Evolutionary conservation across 345 rosid genomes (phyloP), one percentile per base, ranked within the genome.

Genomic region (Eucalyptus sp.): DNA sequence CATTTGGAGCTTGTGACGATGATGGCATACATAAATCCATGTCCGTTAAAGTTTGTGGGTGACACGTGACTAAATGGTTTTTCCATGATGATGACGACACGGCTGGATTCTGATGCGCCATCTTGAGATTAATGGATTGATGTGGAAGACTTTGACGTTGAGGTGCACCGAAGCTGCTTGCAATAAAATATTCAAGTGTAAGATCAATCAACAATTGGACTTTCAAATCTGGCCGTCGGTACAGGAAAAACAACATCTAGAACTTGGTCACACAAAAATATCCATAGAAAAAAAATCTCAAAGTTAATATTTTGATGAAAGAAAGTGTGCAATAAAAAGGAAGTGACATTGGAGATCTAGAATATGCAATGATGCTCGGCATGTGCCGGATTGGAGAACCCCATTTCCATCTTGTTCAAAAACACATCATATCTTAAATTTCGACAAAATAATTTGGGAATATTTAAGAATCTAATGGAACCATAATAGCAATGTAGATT

Each of bases 391-490:
- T 16, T 2, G 1, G 6, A 0, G 24, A 31, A 31, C 5, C 79
- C 24, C 1, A 2, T 8, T 2, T 5, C 8, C 16, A 31, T 31
- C 43, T 66, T 7, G 11, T 2, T 15, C 7, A 4, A 31, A 31
- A 15, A 66, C 20, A 1, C 15, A 27, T 58, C 76, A 64, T 66
- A 31, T 31, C 2, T 16, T 31, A 31, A 1, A 66, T 31, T 31
- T 66, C 2, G 12, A 31, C 1, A 16, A 66, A 0, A 31, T 8
- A 31, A 31, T 66, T 2, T 16, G 12, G 43, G 22, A 0, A 66
- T 66, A 66, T 66, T 8, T 66, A 31, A 7, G 1, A 5, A 31
- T 31, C 22, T 2, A 31, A 31, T 0, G 10, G 43, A 64, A 14
- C 79, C 41, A 31, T 14, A 15, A 1, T 16, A 66, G 31, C 10